Evolutionary conservation across 441 rosid genomes (phyloP).

Genomic region (Gossypium aridum): DNA sequence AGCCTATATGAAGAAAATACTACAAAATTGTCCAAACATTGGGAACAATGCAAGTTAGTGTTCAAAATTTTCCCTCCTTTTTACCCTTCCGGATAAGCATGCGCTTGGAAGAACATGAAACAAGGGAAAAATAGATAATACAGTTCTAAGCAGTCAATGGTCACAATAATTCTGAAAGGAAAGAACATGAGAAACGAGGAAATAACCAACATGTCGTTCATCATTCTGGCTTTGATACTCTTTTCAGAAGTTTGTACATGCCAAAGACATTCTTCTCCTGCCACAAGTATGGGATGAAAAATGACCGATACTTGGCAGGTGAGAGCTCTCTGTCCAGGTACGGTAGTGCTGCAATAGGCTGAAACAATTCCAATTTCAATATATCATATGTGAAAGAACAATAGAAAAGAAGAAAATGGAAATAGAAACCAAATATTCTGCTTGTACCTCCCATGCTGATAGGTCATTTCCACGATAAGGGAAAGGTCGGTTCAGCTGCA

Average conservation of each 20-base stretch:
- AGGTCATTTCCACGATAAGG: constrained; percentile 68
- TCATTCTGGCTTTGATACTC: constrained; percentile 37
- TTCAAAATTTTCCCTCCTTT: background rate
- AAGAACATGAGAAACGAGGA: background rate
- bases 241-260: constrained; percentile 60
- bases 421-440: background rate
- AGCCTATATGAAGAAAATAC: background rate
- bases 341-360: constrained; percentile 74
- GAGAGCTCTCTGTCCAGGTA: constrained; percentile 89
- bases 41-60: background rate
- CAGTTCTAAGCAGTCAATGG: background rate
- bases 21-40: background rate
- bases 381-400: background rate
- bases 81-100: background rate
- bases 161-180: background rate
- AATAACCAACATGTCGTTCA: background rate
- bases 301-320: constrained; percentile 71
- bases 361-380: constrained; percentile 14
- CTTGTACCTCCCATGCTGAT: constrained; percentile 80
- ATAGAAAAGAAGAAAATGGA: background rate
- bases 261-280: constrained; percentile 82
- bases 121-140: background rate
- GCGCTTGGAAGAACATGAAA: background rate
- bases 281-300: constrained; percentile 85
- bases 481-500: constrained; percentile 73